phyloP scores from a whole-genome alignment of 148 eudicot species.

The Rhododendron vialii region DNA sequence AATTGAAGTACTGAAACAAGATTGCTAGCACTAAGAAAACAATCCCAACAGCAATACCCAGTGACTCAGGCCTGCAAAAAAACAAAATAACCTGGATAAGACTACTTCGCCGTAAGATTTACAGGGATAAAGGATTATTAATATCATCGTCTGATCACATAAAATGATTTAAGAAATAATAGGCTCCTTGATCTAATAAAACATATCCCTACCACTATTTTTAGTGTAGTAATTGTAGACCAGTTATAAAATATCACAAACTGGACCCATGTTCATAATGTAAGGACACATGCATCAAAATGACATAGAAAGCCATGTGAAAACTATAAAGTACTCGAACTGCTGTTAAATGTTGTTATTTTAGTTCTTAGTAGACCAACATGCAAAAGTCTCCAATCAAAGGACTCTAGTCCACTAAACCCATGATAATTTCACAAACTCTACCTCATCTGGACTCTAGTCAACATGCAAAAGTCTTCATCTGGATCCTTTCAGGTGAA shows the following conservation, averaged over 20 bases:
- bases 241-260: too few species aligned
- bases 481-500: too few species aligned
- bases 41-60: conserved; percentile 87
- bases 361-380: not conserved
- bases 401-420: not conserved
- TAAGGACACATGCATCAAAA: not conserved
- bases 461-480: too few species aligned
- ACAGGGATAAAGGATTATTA: not conserved
- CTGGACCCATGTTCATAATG: not conserved
- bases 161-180: not conserved
- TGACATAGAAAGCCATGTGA: not conserved
- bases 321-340: not conserved
- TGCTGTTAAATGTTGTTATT: not conserved
- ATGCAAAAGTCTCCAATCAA: not conserved
- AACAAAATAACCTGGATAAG: not conserved
- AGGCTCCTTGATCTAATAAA: not conserved
- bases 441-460: too few species aligned
- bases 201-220: not conserved
- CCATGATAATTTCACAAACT: not conserved
- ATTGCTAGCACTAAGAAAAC: conserved; percentile 80
- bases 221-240: not conserved
- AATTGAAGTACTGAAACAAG: conserved; percentile 77
- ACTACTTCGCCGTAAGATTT: not conserved
- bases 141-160: not conserved
- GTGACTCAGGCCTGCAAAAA: conserved; percentile 82